Percentiles rank a stretch among this genome's conserved stretches.
Conservation (phyloP, 768 basidiomycete genomes). For the Porphyrellus cyaneotinctus region DNA sequence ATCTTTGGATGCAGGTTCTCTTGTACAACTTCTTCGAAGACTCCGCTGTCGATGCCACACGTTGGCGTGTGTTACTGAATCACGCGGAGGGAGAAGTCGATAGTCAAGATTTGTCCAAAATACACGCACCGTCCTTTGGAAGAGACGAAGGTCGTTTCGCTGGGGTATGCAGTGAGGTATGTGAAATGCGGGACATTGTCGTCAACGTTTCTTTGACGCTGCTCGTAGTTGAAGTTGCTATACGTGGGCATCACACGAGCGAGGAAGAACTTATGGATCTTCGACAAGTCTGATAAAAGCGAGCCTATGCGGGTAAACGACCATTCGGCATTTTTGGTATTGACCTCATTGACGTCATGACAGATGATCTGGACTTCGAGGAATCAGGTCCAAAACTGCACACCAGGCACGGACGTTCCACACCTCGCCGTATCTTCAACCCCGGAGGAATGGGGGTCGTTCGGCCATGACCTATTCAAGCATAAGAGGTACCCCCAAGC, state of each 20-base stretch:
- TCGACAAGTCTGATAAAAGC: slow-evolving; percentile 53
- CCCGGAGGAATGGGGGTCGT: slow-evolving; percentile 42
- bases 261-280: slow-evolving; percentile 66
- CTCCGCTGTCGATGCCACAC: slow-evolving; percentile 45
- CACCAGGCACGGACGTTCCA: slow-evolving; percentile 46
- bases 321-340: neutral
- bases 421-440: slow-evolving; percentile 53
- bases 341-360: neutral
- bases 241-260: slow-evolving; percentile 73
- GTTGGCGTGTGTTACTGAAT: slow-evolving; percentile 60
- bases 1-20: slow-evolving; percentile 46
- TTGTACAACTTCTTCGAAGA: slow-evolving; percentile 74
- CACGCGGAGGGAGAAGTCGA: slow-evolving; percentile 27
- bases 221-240: slow-evolving; percentile 53
- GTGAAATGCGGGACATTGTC: slow-evolving; percentile 1
- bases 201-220: neutral
- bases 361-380: slow-evolving; percentile 52
- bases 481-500: slow-evolving; percentile 46
- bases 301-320: slow-evolving; percentile 52
- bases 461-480: slow-evolving; percentile 38
- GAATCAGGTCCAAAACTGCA: slow-evolving; percentile 45
- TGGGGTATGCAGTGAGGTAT: slow-evolving; percentile 56
- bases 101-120: slow-evolving; percentile 5
- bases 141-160: slow-evolving; percentile 45
- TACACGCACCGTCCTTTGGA: slow-evolving; percentile 42